A percentile compares a stretch with the other conserved stretches of the same genome.
Evolutionary conservation across 306 rosid species (phyloP).

Genomic region (Malus orientalis): DNA sequence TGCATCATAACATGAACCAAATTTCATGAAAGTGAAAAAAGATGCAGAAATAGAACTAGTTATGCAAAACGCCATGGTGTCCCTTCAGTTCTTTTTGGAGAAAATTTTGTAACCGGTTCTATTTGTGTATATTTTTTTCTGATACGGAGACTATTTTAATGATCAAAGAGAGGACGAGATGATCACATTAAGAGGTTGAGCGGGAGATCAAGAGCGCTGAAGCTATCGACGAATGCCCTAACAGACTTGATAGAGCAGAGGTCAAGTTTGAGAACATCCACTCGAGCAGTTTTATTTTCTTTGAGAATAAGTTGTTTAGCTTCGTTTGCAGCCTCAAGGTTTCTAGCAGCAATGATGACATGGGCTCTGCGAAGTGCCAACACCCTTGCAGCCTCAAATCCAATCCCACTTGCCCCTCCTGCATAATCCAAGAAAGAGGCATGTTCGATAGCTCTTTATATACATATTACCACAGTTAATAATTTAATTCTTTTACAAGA

Average conservation of each 20-base stretch:
- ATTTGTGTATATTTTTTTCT: not conserved
- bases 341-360: slow-evolving; percentile 72
- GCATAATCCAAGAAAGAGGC: not conserved
- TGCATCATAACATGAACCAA: slow-evolving; percentile 21
- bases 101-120: too few relatives aligned
- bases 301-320: slow-evolving; percentile 48
- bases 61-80: too few relatives aligned
- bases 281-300: slow-evolving; percentile 35
- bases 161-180: not conserved
- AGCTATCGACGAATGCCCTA: slow-evolving; percentile 47
- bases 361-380: slow-evolving; percentile 60
- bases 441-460: not conserved
- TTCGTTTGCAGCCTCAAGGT: slow-evolving; percentile 57
- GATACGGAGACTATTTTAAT: not conserved
- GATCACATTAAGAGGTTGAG: slow-evolving; percentile 75
- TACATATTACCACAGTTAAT: too few relatives aligned
- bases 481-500: too few relatives aligned
- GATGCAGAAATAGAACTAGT: not conserved
- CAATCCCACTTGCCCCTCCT: slow-evolving; percentile 98
- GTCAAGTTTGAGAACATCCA: slow-evolving; percentile 63
- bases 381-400: slow-evolving; percentile 72
- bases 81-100: too few relatives aligned
- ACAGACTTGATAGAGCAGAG: slow-evolving; percentile 62
- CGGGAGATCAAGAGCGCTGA: slow-evolving; percentile 65
- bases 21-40: not conserved